Evolutionary conservation across 495 filamentous ascomycete genomes (phyloP), one percentile per base, ranked within the genome.

Genomic region (Penicillium antarcticum): DNA sequence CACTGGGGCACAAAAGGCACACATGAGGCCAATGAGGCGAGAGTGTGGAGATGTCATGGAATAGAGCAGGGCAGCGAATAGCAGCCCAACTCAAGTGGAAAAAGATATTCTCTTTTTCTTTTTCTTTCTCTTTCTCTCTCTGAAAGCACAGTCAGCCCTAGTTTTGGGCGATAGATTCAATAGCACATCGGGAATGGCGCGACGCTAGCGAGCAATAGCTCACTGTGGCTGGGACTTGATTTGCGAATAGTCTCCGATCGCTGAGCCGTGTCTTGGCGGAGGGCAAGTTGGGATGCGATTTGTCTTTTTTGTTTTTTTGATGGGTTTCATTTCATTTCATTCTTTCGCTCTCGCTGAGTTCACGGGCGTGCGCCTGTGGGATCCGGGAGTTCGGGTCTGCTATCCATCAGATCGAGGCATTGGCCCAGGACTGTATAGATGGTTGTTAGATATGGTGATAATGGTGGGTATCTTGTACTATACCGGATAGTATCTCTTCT

Each of bases 401-500:
- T 66, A 29, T 73, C 72, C 48, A 72, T 65, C 18, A 87, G 66
- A 58, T 88, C 84, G 29, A 87, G 68, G 53, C 85, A 89, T 69
- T 85, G 80, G 19, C 65, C 71, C n/a, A 89, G 65, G 48, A 86
- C 87, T 90, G 55, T 31, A 35, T 13, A 35, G 29, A 17, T 34
- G n/a, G 14, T 9, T 40, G 7, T n/a, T 38, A 13, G 16, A 19
- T 24, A 13, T 24, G 23, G 23, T 48, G 13, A 5, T 23, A 26
- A 32, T 9, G 17, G 24, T 42, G 56, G 26, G n/a, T 36, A 34
- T 24, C 43, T 37, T 57, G 35, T 43, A 43, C 48, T 44, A 42
- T 78, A 94, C 91, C 78, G 45, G 79, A 80, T 40, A 96, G 78
- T 56, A 98, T 97, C 57, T 88, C 87, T 65, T 97, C 92, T 68